Evolutionary conservation across 108 stramenopile species (phyloP).

Genomic region (Cyclostephanos tholiformis): DNA sequence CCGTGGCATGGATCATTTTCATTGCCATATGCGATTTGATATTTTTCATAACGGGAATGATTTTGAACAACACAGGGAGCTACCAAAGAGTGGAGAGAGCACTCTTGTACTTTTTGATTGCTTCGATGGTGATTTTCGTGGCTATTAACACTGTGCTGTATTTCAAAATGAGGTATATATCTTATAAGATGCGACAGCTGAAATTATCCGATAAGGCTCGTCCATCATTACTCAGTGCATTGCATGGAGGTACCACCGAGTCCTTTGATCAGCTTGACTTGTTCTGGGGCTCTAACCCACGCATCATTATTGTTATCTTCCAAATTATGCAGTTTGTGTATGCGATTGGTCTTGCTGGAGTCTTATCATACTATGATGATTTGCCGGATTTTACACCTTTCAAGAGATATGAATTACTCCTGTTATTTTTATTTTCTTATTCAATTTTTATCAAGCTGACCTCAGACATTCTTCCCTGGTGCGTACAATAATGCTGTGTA

Average conservation of each 20-base stretch:
- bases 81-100: slow-evolving; percentile 23
- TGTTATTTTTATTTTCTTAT: slow-evolving; percentile 53
- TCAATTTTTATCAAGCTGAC: slow-evolving; percentile 59
- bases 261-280: slow-evolving; percentile 57
- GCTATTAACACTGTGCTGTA: slow-evolving; percentile 26
- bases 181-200: slow-evolving; percentile 42
- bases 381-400: neutral
- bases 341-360: slow-evolving; percentile 66
- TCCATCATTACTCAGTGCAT: slow-evolving; percentile 7
- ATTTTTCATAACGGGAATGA: slow-evolving; percentile 72
- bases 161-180: slow-evolving; percentile 47
- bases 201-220: neutral
- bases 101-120: slow-evolving; percentile 52
- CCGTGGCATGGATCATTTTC: slow-evolving; percentile 77
- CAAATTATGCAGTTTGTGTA: slow-evolving; percentile 88
- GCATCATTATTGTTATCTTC: slow-evolving; percentile 61
- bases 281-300: slow-evolving; percentile 78
- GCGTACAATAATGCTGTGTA: neutral
- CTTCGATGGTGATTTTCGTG: slow-evolving; percentile 29
- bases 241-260: slow-evolving; percentile 15
- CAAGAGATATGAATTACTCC: neutral
- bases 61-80: slow-evolving; percentile 43
- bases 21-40: slow-evolving; percentile 62
- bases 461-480: slow-evolving; percentile 66
- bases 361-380: slow-evolving; percentile 62